Evolutionary conservation across 2,329 filamentous ascomycete genomes (phyloP).

Genomic region (Colletotrichum scovillei): DNA sequence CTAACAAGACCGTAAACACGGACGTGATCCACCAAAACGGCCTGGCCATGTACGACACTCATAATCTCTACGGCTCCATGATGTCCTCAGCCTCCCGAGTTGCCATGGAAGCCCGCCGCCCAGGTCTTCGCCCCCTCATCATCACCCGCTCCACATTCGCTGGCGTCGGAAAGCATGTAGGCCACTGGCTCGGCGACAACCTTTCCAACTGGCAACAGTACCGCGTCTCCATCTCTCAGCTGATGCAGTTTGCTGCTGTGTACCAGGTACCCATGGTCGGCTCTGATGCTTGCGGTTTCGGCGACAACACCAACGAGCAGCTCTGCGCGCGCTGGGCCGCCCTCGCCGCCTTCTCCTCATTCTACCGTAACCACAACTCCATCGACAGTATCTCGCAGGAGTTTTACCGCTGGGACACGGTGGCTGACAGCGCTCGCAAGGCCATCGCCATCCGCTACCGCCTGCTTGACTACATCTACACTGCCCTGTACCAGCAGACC

Average conservation of each 20-base stretch:
- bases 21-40: constrained; percentile 77
- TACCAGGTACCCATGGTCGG: constrained; percentile 78
- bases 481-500: constrained; percentile 71
- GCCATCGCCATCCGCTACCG: constrained; percentile 80
- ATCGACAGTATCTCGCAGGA: constrained; percentile 63
- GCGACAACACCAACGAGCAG: constrained; percentile 68
- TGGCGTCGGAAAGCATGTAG: constrained; percentile 73
- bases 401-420: constrained; percentile 75
- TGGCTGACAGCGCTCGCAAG: constrained; percentile 72
- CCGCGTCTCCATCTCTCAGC: constrained; percentile 44
- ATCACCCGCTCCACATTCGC: constrained; percentile 83
- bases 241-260: constrained; percentile 55
- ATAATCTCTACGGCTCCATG: constrained; percentile 81
- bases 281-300: constrained; percentile 83
- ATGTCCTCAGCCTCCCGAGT: constrained; percentile 75
- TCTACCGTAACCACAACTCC: constrained; percentile 77
- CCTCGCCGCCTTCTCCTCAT: constrained; percentile 77
- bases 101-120: constrained; percentile 75
- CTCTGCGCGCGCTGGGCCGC: constrained; percentile 77
- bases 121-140: constrained; percentile 72
- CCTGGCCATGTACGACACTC: constrained; percentile 77
- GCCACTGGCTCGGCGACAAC: constrained; percentile 72
- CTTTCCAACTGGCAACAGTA: constrained; percentile 66
- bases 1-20: constrained; percentile 72
- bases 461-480: constrained; percentile 87